These are phyloP conservation scores for Pharus latifolius DNA, from an alignment of 176 grass and related monocot genomes.

Conservation along the genomic window DNA sequence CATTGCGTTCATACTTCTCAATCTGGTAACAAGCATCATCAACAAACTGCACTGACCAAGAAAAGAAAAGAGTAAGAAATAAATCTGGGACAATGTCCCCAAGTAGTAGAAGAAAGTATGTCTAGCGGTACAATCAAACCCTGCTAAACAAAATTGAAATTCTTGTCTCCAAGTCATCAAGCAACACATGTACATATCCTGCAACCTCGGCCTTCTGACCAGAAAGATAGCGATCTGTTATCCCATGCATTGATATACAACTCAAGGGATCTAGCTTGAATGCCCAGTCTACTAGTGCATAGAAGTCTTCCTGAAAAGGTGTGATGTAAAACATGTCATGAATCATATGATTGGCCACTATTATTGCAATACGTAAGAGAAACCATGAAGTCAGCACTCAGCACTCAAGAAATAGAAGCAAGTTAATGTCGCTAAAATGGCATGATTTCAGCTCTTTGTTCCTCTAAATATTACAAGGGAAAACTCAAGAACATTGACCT, in stretches of 20 bases:
- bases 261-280: slow-evolving; percentile 75
- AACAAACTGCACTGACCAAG: slow-evolving; percentile 51
- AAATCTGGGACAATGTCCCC: neutral
- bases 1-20: slow-evolving; percentile 82
- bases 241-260: slow-evolving; percentile 89
- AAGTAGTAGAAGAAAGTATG: neutral
- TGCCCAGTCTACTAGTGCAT: slow-evolving; percentile 76
- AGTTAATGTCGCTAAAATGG: neutral
- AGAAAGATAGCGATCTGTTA: slow-evolving; percentile 86
- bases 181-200: slow-evolving; percentile 75
- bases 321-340: slow-evolving; percentile 12
- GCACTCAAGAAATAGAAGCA: too few relatives aligned
- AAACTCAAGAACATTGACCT: slow-evolving; percentile 41
- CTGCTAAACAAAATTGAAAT: slow-evolving; percentile 67
- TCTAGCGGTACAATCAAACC: slow-evolving; percentile 35
- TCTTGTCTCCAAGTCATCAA: slow-evolving; percentile 76
- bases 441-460: neutral
- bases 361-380: neutral
- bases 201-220: slow-evolving; percentile 77
- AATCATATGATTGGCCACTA: neutral
- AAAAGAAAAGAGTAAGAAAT: slow-evolving; percentile 11
- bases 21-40: slow-evolving; percentile 93
- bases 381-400: neutral
- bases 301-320: slow-evolving; percentile 73
- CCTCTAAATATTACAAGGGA: neutral